Evolutionary conservation across 805 yeast genomes (phyloP).

Genomic region (Grigorovia jiainica): DNA sequence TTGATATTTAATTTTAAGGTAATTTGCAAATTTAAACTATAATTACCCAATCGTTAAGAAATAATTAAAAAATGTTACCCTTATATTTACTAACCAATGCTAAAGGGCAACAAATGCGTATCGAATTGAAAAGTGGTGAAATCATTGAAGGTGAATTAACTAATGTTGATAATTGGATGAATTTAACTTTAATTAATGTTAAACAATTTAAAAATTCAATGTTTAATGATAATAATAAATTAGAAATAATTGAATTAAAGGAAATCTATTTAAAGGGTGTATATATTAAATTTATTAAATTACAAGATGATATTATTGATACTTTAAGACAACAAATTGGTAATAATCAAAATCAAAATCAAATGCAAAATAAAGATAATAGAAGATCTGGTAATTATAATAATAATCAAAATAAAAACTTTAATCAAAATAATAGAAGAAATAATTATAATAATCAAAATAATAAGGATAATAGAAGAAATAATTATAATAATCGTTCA

Average conservation of each 20-base stretch:
- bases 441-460: slow-evolving; percentile 8
- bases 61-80: slow-evolving; percentile 50
- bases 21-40: too few species aligned
- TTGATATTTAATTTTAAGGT: too few species aligned
- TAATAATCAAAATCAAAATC: slow-evolving; percentile 35
- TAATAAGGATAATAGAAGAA: slow-evolving; percentile 6
- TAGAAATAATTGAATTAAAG: slow-evolving; percentile 46
- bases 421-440: slow-evolving; percentile 9
- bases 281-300: slow-evolving; percentile 67
- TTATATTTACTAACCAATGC: slow-evolving; percentile 83
- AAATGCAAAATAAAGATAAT: slow-evolving; percentile 23
- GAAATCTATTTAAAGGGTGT: slow-evolving; percentile 80
- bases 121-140: slow-evolving; percentile 89
- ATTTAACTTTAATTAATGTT: slow-evolving; percentile 71
- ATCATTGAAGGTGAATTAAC: slow-evolving; percentile 74
- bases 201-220: slow-evolving; percentile 36
- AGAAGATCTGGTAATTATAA: slow-evolving; percentile 27
- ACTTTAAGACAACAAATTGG: slow-evolving; percentile 59
- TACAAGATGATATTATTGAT: slow-evolving; percentile 70
- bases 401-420: slow-evolving; percentile 22
- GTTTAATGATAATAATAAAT: background rate
- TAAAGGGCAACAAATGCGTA: slow-evolving; percentile 75
- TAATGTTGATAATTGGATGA: slow-evolving; percentile 95
- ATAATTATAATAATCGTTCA: slow-evolving; percentile 6
- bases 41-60: background rate